Conservation (phyloP, 345 rosid species). For the Gossypium mustelinum region DNA sequence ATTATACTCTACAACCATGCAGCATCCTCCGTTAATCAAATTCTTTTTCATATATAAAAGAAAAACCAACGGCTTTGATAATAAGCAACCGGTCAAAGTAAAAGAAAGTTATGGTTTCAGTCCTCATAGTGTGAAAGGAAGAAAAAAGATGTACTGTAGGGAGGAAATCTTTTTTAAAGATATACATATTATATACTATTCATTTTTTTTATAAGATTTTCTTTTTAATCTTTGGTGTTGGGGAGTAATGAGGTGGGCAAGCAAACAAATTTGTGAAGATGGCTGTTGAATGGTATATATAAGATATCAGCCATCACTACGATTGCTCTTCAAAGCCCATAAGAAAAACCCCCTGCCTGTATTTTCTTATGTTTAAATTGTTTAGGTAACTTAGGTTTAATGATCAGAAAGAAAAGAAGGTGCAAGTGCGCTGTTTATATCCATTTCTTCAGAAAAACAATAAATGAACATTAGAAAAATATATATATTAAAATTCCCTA, state of each 20-base stretch:
- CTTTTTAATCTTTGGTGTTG: neutral
- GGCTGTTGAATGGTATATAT: conserved; percentile 44
- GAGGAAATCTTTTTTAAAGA: neutral
- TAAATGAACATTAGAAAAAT: neutral
- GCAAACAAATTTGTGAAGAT: conserved; percentile 39
- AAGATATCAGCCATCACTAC: conserved; percentile 35
- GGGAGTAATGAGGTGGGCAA: conserved; percentile 31
- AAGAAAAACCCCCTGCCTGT: neutral
- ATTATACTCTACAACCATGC: no score
- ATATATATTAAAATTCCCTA: neutral
- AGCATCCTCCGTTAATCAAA: no score
- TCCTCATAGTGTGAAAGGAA: conserved; percentile 27
- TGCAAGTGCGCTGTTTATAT: neutral
- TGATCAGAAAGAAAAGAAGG: neutral
- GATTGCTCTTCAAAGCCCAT: conserved; percentile 15
- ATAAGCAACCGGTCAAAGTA: conserved; percentile 24
- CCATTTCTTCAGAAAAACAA: neutral
- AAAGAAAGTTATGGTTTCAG: conserved; percentile 25
- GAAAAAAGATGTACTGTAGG: neutral
- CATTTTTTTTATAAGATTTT: neutral
- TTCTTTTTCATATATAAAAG: neutral
- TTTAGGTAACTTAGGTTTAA: conserved; percentile 3
- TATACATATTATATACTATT: no score
- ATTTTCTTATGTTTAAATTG: neutral
- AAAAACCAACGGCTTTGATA: conserved; percentile 1